Evolutionary conservation across 163 green algal genomes (phyloP), one percentile per base, ranked within the genome.

Genomic region (Scenedesmus sp.): DNA sequence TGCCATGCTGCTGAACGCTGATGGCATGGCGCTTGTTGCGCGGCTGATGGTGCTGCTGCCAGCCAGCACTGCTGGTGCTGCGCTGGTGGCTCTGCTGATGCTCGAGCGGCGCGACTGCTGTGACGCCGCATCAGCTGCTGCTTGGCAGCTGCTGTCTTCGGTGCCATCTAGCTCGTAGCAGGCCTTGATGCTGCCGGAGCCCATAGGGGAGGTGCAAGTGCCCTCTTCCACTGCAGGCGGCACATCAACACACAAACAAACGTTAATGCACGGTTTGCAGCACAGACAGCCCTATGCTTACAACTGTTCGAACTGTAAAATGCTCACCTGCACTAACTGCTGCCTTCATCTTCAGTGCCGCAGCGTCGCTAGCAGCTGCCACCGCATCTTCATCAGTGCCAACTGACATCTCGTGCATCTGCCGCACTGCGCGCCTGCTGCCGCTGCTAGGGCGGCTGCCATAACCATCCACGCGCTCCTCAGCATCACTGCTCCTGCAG

Each of bases 171-270:
- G 86, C 15, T 90, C 87, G 52, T 86, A 91, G 10, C 56, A 57
- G 18, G 87, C 73, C 55, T 91, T 91, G 87, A 91, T 91, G 56
- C 8, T 79, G 46, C 59, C 86, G 18, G 56, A 52, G 46, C 46
- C 77, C 34, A 60, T 76, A 4, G 73, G 86, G 0, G 86, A 84
- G 18, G 26, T 86, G 73, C 73, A 86, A 23, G 87, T 91, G 56
- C 73, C 87, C 26, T 79, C 73, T 2, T 91, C 87, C 56, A 84
- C 86, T 90, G 86, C 67, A 90, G 54, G 54, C 64, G 70, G 34
- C 16, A 79, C 70, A 52, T 5, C 66, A 26, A 76, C 16, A 3
- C 70, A 77, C 67, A 26, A 8, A 76, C 6, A 5, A 20, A n/a
- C n/a, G 8, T 54, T 59, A 5, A 13, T 18, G 76, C 76, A 55